These are phyloP conservation scores for Trifolium dubium DNA, from an alignment of 306 rosid genomes.

Conservation along the genomic window DNA sequence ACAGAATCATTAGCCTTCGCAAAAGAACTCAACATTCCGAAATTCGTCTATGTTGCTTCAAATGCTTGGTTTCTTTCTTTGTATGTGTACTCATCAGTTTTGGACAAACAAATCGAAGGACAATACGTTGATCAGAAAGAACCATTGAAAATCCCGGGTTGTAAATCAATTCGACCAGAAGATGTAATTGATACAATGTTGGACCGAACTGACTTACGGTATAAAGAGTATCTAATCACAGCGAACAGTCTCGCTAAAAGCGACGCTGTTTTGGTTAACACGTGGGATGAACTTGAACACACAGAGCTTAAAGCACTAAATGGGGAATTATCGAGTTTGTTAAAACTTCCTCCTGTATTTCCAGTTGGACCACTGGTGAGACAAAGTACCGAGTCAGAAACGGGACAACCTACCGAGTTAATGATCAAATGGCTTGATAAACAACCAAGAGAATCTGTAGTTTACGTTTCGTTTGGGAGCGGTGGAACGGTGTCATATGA, in stretches of 20 bases:
- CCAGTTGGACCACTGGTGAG: conserved; percentile 63
- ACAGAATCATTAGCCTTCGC: conserved; percentile 40
- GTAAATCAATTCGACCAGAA: conserved; percentile 43
- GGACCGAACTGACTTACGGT: conserved; percentile 42
- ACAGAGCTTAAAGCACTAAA: conserved; percentile 3
- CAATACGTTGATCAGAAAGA: conserved; percentile 48
- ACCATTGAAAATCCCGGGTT: conserved; percentile 48
- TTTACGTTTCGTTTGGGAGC: conserved; percentile 72
- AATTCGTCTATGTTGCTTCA: conserved; percentile 33
- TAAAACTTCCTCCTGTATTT: conserved; percentile 49
- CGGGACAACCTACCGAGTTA: not conserved
- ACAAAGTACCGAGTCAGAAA: not conserved
- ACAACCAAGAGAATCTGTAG: conserved; percentile 55
- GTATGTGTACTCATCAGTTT: not conserved
- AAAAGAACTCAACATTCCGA: conserved; percentile 42
- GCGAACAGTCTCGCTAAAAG: not conserved
- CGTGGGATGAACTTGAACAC: conserved; percentile 38
- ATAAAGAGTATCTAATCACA: not conserved
- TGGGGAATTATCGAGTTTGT: conserved; percentile 11
- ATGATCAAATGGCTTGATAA: conserved; percentile 54
- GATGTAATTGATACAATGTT: conserved; percentile 47
- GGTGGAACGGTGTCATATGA: conserved; percentile 62
- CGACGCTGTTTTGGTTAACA: conserved; percentile 38
- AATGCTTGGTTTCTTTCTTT: conserved; percentile 43
- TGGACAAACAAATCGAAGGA: conserved; percentile 44